Evolutionary conservation across 352 stramenopile species (phyloP), one percentile per base, ranked within the genome.

Genomic region (Pythium periplocum): DNA sequence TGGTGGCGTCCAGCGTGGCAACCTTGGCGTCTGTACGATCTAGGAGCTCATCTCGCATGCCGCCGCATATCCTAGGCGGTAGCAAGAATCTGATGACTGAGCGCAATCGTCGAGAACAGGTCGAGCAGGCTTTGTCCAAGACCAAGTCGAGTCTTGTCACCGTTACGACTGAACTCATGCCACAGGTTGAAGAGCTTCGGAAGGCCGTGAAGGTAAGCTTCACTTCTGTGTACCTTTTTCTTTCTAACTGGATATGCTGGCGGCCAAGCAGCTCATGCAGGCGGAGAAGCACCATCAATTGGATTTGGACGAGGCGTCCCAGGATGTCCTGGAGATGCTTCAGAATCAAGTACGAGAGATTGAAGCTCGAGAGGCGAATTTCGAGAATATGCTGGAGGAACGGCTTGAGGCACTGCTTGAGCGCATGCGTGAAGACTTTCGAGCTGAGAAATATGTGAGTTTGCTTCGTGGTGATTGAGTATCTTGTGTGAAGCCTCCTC

Each of bases 21-120:
- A 48, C 43, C 8, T 31, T 41, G 32, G 48, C 48, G 30, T 57
- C 41, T 12, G 43, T 56, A 40, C 55, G 55, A n/a, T 57, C 48
- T 6, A 39, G 43, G 12, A 26, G 17, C 17, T 26, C 17, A 26
- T 26, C 17, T 26, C 17, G 17, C 17, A 6, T 47, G 45, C 4
- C 44, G 40, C 64, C 75, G 4, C 75, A 87, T 44, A 68, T 83
- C 12, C 66, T 89, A 4, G 78, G 78, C 11, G 78, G 76, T 6
- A 90, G 78, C 55, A 86, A 83, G 54, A 90, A 83, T 52, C 66
- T 87, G 32, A 47, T 72, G 45, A 75, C 53, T 10, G 76, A 90
- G 54, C 76, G 76, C 7, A 67, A 75, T n/a, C 66, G 76, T 9
- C 72, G 79, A 9, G 70, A 87, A 39, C 69, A 72, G 42, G 73